These are phyloP conservation scores for Lanmaoa pseudosensibilis DNA, from an alignment of 768 basidiomycete species.

Conservation along the genomic window DNA sequence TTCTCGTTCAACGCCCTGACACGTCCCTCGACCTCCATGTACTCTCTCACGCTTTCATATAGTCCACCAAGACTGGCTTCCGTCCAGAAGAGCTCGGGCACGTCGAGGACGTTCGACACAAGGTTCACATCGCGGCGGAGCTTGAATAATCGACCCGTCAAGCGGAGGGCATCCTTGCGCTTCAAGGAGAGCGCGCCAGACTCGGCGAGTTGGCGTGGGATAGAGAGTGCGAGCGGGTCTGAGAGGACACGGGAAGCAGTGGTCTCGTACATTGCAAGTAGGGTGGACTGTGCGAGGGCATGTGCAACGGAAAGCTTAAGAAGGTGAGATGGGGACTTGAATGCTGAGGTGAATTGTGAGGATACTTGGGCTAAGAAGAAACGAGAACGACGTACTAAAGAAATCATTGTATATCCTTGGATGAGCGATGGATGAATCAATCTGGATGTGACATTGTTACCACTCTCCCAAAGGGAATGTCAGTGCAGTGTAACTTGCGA, in stretches of 20 bases:
- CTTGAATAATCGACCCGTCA: constrained; percentile 86
- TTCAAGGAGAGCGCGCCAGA: constrained; percentile 75
- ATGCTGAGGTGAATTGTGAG: constrained; percentile 49
- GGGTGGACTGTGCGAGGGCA: constrained; percentile 91
- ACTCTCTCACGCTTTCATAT: constrained; percentile 91
- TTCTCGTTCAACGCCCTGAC: constrained; percentile 89
- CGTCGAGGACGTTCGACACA: constrained; percentile 90
- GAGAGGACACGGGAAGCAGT: constrained; percentile 77
- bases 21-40: constrained; percentile 86
- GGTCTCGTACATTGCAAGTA: constrained; percentile 85
- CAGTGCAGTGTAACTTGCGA: not conserved
- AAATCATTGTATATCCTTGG: constrained; percentile 96
- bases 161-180: constrained; percentile 79
- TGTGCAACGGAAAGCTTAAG: constrained; percentile 93
- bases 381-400: constrained; percentile 66
- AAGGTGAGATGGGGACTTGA: constrained; percentile 88
- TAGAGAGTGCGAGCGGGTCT: constrained; percentile 71
- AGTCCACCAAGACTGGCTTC: constrained; percentile 87
- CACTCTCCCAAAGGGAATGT: not conserved
- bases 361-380: not conserved
- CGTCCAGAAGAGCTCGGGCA: constrained; percentile 93
- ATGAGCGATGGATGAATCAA: constrained; percentile 79
- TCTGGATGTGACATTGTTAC: constrained; percentile 40
- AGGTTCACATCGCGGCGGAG: constrained; percentile 87
- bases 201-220: constrained; percentile 79